These are phyloP conservation scores for Yarrowia keelungensis DNA, from an alignment of 805 yeast genomes.

Conservation along the genomic window DNA sequence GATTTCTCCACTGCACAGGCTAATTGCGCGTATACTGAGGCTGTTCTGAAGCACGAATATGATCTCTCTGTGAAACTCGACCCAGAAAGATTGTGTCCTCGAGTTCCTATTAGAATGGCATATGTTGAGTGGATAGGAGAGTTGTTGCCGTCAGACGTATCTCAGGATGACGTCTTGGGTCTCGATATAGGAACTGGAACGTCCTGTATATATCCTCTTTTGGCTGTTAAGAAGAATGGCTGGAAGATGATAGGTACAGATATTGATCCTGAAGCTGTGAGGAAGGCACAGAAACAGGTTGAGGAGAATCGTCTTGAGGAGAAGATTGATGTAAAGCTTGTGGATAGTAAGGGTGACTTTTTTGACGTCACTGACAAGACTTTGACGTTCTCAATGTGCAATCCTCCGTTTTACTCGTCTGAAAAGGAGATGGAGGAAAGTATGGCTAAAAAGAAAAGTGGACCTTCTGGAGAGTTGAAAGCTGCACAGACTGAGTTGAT, in stretches of 20 bases:
- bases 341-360: neutral
- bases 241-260: slow-evolving; percentile 28
- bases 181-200: slow-evolving; percentile 30
- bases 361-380: neutral
- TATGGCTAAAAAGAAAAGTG: slow-evolving; percentile 3
- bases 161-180: neutral
- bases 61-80: slow-evolving; percentile 1
- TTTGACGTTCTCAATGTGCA: slow-evolving; percentile 32
- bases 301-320: neutral
- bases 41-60: neutral
- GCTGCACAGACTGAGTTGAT: slow-evolving; percentile 17
- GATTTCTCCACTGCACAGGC: slow-evolving; percentile 20
- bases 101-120: slow-evolving; percentile 22
- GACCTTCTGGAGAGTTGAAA: neutral
- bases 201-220: slow-evolving; percentile 7
- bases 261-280: slow-evolving; percentile 4
- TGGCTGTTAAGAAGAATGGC: neutral
- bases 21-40: slow-evolving; percentile 16
- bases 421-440: slow-evolving; percentile 10
- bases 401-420: slow-evolving; percentile 30
- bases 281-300: neutral
- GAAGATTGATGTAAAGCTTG: neutral
- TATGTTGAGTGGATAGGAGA: slow-evolving; percentile 10
- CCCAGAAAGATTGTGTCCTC: slow-evolving; percentile 1
- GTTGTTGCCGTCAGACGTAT: neutral